These are phyloP conservation scores for Cicer chorassanicum DNA, from an alignment of 306 rosid species.

Conservation along the genomic window DNA sequence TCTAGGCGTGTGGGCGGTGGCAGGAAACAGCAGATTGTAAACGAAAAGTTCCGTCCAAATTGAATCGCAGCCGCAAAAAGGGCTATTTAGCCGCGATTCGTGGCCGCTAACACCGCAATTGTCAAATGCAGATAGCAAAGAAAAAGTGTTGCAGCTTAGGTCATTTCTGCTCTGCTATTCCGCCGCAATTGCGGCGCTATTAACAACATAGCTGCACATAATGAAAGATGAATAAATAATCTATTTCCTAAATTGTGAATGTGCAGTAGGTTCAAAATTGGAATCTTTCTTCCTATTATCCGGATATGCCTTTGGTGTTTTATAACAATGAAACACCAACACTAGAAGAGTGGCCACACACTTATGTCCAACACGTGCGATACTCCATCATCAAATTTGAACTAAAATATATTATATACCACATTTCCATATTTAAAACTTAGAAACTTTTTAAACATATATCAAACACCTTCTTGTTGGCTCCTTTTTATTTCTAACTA, in stretches of 20 bases:
- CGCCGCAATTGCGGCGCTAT: no score
- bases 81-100: no score
- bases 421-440: conserved; percentile 5
- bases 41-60: no score
- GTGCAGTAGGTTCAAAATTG: neutral
- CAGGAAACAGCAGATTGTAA: no score
- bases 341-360: neutral
- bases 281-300: neutral
- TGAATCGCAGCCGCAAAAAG: no score
- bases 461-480: neutral
- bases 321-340: neutral
- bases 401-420: neutral
- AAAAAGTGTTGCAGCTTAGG: no score
- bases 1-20: no score
- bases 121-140: no score
- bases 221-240: conserved; percentile 1
- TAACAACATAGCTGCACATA: neutral
- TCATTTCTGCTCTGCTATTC: no score
- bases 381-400: neutral
- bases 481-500: neutral
- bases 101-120: no score
- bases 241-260: neutral
- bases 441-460: neutral
- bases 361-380: neutral
- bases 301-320: neutral